Evolutionary conservation across 75 land plant genomes (phyloP), one percentile per base, ranked within the genome.

Genomic region (Pinus tabuliformis): DNA sequence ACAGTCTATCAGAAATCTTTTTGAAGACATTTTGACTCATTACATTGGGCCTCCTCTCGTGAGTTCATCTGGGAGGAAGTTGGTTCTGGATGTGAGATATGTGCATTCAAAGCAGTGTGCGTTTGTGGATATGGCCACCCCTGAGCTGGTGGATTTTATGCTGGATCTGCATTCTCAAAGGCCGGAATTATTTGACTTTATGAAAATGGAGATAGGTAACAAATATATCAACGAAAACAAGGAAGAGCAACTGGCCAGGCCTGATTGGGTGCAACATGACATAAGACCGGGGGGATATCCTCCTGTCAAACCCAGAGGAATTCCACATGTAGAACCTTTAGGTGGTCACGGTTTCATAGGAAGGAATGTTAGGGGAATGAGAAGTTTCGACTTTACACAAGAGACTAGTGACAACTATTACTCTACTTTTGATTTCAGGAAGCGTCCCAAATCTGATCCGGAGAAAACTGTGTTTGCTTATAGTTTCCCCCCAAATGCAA

Each of bases 401-500:
- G 70, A 66, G 36, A 36, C 70, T 39, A 42, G 6, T 42, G 70
- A 66, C 20, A n/a, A 66, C 30, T 66, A 66, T 14, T 36, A 68
- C 52, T 16, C 49, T 18, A 42, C 71, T 68, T 39, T 68, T 39
- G 52, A 68, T 39, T 39, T 68, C 71, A 39, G 21, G 52, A 39
- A 68, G 21, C 71, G 52, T 68, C 52, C 52, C 71, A 68, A 66
- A 54, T 78, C 81, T 15, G 83, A 82, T 78, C 83, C 83, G 2
- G 83, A 82, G 70, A 78, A 78, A 65, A 82, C 81, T 0, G 83
- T 82, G n/a, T 82, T 79, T 61, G 83, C 83, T 12, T 76, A 82
- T 60, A 62, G 80, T 39, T 75, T 82, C 22, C 83, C 83, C 7
- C 54, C 73, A 14, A 78, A 60, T 78, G 81, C 83, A 7, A 72